These are phyloP conservation scores for Leccinum aurantiacum DNA, from an alignment of 768 basidiomycete species.

Conservation along the genomic window DNA sequence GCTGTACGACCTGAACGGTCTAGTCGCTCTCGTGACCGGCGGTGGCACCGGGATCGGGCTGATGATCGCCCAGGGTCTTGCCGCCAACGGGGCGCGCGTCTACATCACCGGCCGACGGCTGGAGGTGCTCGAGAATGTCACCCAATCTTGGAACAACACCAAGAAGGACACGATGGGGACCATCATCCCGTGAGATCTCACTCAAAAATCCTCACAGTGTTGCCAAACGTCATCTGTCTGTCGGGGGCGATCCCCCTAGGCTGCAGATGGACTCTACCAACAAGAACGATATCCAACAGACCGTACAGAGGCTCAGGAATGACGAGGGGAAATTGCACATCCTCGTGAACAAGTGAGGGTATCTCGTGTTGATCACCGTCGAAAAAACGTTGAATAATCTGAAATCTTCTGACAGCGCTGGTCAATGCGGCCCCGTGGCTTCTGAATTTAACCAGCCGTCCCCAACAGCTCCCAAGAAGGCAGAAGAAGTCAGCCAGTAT, in stretches of 20 bases:
- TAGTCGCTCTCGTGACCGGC: slow-evolving; percentile 50
- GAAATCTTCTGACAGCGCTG: slow-evolving; percentile 51
- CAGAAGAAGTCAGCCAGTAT: slow-evolving; percentile 64
- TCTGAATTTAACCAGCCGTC: slow-evolving; percentile 55
- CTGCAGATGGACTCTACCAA: slow-evolving; percentile 71
- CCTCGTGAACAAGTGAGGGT: slow-evolving; percentile 75
- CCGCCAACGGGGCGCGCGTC: slow-evolving; percentile 75
- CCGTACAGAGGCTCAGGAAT: slow-evolving; percentile 38
- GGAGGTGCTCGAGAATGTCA: slow-evolving; percentile 59
- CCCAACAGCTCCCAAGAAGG: slow-evolving; percentile 58
- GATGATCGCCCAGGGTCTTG: slow-evolving; percentile 72
- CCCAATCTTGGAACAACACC: slow-evolving; percentile 45
- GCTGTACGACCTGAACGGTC: slow-evolving; percentile 55
- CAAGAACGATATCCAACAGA: slow-evolving; percentile 61
- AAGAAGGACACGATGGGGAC: slow-evolving; percentile 41
- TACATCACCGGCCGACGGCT: slow-evolving; percentile 74
- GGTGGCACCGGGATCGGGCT: slow-evolving; percentile 56
- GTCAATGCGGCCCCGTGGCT: slow-evolving; percentile 66
- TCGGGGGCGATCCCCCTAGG: slow-evolving; percentile 34
- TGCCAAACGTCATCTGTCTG: background rate
- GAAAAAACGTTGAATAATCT: slow-evolving; percentile 1
- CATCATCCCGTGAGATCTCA: slow-evolving; percentile 55
- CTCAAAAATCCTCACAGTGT: background rate
- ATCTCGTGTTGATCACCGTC: background rate
- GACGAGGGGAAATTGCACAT: slow-evolving; percentile 71